Percentiles rank a stretch among this genome's conserved stretches.
Evolutionary conservation across 495 filamentous ascomycete genomes (phyloP).

Genomic region (Hypoxylon cercidicola): DNA sequence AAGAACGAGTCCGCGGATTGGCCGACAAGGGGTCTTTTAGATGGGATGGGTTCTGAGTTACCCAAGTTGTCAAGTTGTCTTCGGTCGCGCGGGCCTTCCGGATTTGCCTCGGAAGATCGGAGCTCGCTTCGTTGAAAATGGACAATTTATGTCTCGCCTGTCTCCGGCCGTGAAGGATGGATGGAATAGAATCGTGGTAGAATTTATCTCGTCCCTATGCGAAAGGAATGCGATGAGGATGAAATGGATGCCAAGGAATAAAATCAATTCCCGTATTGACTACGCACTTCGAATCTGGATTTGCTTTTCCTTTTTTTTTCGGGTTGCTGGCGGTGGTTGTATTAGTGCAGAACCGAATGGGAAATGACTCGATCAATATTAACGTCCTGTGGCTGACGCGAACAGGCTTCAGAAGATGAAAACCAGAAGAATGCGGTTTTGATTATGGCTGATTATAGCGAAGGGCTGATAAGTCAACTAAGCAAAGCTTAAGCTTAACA

Average conservation of each 20-base stretch:
- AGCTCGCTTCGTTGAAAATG: conserved; percentile 19
- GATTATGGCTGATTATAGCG: conserved; percentile 9
- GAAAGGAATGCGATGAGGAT: neutral
- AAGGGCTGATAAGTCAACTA: conserved; percentile 28
- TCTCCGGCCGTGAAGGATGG: conserved; percentile 18
- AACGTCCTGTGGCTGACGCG: conserved; percentile 35
- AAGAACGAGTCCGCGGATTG: neutral
- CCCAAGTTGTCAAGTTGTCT: conserved; percentile 25
- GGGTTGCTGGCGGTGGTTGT: conserved; percentile 7
- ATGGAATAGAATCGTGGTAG: conserved; percentile 27
- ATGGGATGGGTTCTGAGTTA: conserved; percentile 3
- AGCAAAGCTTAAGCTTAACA: conserved; percentile 22
- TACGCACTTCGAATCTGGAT: conserved; percentile 33
- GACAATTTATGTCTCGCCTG: conserved; percentile 30
- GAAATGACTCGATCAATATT: conserved; percentile 20
- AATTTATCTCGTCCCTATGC: neutral
- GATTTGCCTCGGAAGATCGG: conserved; percentile 35
- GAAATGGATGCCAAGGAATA: conserved; percentile 12
- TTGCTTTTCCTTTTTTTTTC: conserved; percentile 30
- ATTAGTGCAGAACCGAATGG: conserved; percentile 21
- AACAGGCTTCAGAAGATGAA: conserved; percentile 15
- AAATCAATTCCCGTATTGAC: conserved; percentile 19
- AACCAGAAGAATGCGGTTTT: conserved; percentile 28
- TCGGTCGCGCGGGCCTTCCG: conserved; percentile 32
- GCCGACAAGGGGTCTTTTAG: neutral